A percentile compares a stretch with the other conserved stretches of the same genome.
Evolutionary conservation across 345 rosid species (phyloP).

Genomic region (Camelina laxa): DNA sequence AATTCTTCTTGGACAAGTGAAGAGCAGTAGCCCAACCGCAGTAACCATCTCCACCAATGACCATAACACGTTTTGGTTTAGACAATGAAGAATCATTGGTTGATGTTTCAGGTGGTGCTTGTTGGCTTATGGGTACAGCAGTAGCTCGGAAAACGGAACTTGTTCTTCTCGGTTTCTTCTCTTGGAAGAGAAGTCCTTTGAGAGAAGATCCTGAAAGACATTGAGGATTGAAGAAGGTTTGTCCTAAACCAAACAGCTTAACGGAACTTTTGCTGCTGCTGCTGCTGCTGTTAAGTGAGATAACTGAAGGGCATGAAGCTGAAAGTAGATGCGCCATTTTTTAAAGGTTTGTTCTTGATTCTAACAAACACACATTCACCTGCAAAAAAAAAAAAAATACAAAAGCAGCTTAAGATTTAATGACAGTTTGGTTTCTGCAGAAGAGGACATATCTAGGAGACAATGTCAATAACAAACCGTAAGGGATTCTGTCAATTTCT

Average conservation of each 20-base stretch:
- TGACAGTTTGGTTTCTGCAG: not conserved
- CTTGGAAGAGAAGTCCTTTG: constrained; percentile 47
- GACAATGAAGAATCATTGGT: constrained; percentile 50
- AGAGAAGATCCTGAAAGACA: constrained; percentile 44
- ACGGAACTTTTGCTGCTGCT: constrained; percentile 37
- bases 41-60: constrained; percentile 98
- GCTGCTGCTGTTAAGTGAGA: constrained; percentile 44
- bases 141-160: constrained; percentile 52
- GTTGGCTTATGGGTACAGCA: constrained; percentile 53
- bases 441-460: not conserved
- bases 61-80: constrained; percentile 76
- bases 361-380: constrained; percentile 51
- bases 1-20: constrained; percentile 82
- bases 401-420: constrained; percentile 1
- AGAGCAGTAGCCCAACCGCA: constrained; percentile 99
- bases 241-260: constrained; percentile 40
- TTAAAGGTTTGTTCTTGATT: constrained; percentile 31
- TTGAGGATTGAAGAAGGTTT: constrained; percentile 42
- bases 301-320: constrained; percentile 57
- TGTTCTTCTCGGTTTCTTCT: constrained; percentile 38
- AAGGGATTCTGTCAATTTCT: not conserved
- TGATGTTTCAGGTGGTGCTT: constrained; percentile 57
- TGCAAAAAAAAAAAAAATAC: constrained; percentile 47
- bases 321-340: constrained; percentile 74
- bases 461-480: too few relatives aligned